Conservation (phyloP, 2,329 filamentous ascomycete genomes). For the Colletotrichum sp. region DNA sequence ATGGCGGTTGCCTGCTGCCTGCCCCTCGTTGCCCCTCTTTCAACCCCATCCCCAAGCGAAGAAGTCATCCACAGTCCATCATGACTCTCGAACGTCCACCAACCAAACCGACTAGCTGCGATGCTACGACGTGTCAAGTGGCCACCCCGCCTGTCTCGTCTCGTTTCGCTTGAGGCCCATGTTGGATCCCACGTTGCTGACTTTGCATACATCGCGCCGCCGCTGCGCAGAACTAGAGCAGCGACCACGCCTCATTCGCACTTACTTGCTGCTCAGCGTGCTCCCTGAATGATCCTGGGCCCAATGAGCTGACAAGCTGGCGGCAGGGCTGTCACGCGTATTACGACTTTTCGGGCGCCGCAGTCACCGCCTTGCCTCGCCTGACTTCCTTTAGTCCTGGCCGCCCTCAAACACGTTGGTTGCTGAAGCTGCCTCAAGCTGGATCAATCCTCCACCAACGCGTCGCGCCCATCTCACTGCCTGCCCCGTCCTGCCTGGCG, state of each 20-base stretch:
- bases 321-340: conserved; percentile 5
- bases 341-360: background rate
- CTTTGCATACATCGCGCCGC: background rate
- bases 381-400: background rate
- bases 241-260: background rate
- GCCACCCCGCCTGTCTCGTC: background rate
- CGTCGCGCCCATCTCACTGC: background rate
- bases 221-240: background rate
- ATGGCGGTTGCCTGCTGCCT: background rate
- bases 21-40: background rate
- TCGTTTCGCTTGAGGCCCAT: background rate
- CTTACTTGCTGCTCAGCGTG: background rate
- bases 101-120: background rate
- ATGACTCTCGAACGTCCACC: background rate
- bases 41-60: background rate
- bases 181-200: conserved; percentile 1
- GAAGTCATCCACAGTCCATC: background rate
- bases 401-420: background rate
- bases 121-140: background rate
- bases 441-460: background rate
- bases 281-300: background rate
- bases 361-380: conserved; percentile 8
- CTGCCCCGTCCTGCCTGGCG: background rate
- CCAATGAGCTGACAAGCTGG: background rate
- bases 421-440: background rate